A percentile compares a stretch with the other conserved stretches of the same genome.
Evolutionary conservation across 257 asterid species (phyloP).

Genomic region (Solanum piurae): DNA sequence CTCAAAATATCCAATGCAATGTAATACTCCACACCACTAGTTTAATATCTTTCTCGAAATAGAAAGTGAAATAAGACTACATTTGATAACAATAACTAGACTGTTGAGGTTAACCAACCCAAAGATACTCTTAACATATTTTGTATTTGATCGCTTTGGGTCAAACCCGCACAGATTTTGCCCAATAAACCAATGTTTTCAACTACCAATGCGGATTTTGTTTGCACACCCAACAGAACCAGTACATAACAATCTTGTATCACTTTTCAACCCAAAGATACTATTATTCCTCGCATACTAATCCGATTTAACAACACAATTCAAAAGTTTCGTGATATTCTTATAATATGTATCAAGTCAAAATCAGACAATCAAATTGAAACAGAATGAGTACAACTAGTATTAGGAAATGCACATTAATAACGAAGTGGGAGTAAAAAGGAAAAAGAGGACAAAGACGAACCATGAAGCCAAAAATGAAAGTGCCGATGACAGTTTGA

Average conservation of each 20-base stretch:
- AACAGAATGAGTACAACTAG: background rate
- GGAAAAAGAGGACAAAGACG: background rate
- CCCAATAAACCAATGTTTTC: background rate
- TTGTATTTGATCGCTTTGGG: background rate
- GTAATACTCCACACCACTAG: background rate
- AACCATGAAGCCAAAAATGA: conserved; percentile 37
- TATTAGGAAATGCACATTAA: background rate
- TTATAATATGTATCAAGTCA: background rate
- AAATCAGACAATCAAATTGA: background rate
- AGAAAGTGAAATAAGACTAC: background rate
- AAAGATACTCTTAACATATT: background rate
- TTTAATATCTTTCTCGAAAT: background rate
- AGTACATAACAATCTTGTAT: background rate
- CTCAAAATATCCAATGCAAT: background rate
- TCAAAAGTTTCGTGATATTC: too few species aligned
- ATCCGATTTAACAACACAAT: background rate
- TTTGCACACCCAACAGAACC: background rate
- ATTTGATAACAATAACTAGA: background rate
- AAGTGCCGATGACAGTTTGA: conserved; percentile 41
- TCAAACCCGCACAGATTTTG: background rate
- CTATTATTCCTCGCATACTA: too few species aligned
- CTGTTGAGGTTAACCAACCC: background rate
- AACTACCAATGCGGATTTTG: background rate
- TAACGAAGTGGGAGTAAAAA: background rate
- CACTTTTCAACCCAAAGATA: background rate